These are phyloP conservation scores for Oryza glaberrima DNA, from an alignment of 176 grass and related monocot species.

Conservation along the genomic window DNA sequence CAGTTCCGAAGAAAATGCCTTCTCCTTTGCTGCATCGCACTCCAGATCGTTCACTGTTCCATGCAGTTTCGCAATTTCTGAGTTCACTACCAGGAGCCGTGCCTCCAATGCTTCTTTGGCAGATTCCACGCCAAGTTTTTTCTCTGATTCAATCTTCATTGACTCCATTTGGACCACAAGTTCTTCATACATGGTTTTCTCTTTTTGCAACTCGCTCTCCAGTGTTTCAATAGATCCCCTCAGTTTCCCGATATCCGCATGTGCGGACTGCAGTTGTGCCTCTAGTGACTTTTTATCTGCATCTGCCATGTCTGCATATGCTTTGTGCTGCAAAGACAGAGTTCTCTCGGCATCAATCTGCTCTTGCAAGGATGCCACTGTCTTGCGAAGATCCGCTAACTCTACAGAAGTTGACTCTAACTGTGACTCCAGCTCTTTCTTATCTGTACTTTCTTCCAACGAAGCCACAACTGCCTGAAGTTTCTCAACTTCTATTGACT, in stretches of 20 bases:
- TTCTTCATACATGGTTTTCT: slow-evolving; percentile 52
- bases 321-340: slow-evolving; percentile 58
- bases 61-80: slow-evolving; percentile 40
- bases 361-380: slow-evolving; percentile 63
- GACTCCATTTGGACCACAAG: slow-evolving; percentile 49
- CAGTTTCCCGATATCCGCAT: slow-evolving; percentile 53
- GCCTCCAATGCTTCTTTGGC: slow-evolving; percentile 52
- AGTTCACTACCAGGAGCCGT: slow-evolving; percentile 46
- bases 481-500: slow-evolving; percentile 52
- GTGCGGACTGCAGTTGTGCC: slow-evolving; percentile 52
- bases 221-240: slow-evolving; percentile 50
- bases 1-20: slow-evolving; percentile 55
- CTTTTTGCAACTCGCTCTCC: slow-evolving; percentile 55
- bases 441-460: slow-evolving; percentile 54
- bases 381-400: slow-evolving; percentile 50
- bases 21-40: slow-evolving; percentile 47
- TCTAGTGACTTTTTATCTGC: slow-evolving; percentile 58
- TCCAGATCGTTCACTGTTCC: slow-evolving; percentile 36
- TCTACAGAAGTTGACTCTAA: slow-evolving; percentile 58
- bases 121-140: slow-evolving; percentile 30
- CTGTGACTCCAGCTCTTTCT: slow-evolving; percentile 62
- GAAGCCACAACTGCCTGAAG: slow-evolving; percentile 46
- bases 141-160: slow-evolving; percentile 52
- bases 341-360: slow-evolving; percentile 55
- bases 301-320: slow-evolving; percentile 52